Base-by-base conservation (phyloP, 129 eudicot species). In the Centrapalus pauciflorus region DNA sequence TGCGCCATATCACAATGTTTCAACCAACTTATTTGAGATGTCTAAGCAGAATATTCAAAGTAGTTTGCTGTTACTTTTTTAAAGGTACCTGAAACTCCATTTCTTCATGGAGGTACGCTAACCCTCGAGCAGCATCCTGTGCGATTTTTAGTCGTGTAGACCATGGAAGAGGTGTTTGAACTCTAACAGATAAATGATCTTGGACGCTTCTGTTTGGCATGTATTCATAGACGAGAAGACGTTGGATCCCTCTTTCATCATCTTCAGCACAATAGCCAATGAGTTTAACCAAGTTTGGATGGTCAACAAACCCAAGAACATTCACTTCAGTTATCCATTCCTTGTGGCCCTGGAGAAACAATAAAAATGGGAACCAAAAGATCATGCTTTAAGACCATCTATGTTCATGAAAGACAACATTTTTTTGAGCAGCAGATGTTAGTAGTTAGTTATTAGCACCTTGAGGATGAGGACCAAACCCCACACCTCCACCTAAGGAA, bases 261-360 rank as follows among this genome's bases (percentile, higher is more conserved):
- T 88, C 96, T 61, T 88, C 92, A 5, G 92, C 92, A 58, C 96
- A 82, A 67, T 82, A 85, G 13, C 96, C 96, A 17, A 82, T 33
- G 11, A 88, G 85, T 70, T 85, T 88, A 34, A 85, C 96, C 27
- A 88, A 79, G 71, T 88, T 88, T 12, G 80, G 87, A 49, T 88
- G 96, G 43, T 82, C 85, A 35, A 85, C 92, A 8, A 85, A 56
- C 51, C 96, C 96, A n/a, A 88, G 89, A 16, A 88, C 83, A 35
- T 88, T 85, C 41, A 88, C 96, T 85, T 88, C 96, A 8, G 92
- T 88, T 32, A 88, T 80, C 96, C 96, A 88, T 57, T 88, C 96
- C 77, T 88, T 88, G 71, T 88, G 95, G 50, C 95, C 95, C 95
- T 87, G 59, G 59, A 26, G 25, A 55, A 66, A 50, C 48, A 26